phyloP scores from a whole-genome alignment of 495 filamentous ascomycete species.

The Talaromyces nanjingensis region DNA sequence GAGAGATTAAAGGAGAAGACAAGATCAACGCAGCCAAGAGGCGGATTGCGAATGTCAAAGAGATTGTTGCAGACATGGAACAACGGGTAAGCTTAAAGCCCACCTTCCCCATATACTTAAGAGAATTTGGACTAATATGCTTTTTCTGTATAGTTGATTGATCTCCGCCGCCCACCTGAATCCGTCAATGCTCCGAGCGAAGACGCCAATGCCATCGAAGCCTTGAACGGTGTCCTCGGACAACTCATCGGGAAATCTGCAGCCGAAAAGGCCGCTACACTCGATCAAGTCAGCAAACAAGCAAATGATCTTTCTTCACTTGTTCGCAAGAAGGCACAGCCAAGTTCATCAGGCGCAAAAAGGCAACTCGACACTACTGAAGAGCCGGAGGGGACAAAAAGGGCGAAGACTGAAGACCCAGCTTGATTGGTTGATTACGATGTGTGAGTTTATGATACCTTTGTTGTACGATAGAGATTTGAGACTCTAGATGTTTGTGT shows the following conservation, averaged over 20 bases:
- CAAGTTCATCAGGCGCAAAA: slow-evolving; percentile 6
- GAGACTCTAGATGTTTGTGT: not conserved
- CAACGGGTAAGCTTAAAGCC: slow-evolving; percentile 58
- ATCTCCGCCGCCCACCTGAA: slow-evolving; percentile 65
- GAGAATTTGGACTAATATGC: slow-evolving; percentile 15
- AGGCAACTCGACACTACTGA: slow-evolving; percentile 8
- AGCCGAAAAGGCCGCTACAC: slow-evolving; percentile 52
- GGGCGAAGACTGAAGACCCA: slow-evolving; percentile 24
- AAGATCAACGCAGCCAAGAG: slow-evolving; percentile 48
- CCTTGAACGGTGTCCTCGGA: slow-evolving; percentile 63
- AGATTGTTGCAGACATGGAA: slow-evolving; percentile 84
- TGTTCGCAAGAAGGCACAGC: slow-evolving; percentile 57
- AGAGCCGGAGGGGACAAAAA: slow-evolving; percentile 20
- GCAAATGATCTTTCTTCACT: slow-evolving; percentile 83
- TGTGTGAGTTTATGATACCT: not conserved
- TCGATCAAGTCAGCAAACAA: slow-evolving; percentile 70
- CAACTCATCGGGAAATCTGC: slow-evolving; percentile 62
- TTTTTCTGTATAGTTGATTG: slow-evolving; percentile 49
- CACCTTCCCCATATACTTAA: slow-evolving; percentile 12
- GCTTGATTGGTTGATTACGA: not conserved
- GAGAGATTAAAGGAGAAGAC: slow-evolving; percentile 43
- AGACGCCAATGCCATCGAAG: slow-evolving; percentile 38
- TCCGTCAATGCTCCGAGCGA: slow-evolving; percentile 49
- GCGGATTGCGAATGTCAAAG: slow-evolving; percentile 75
- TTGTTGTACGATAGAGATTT: not conserved